Conservation (phyloP, 805 yeast genomes). For the Tetrapisispora fleetii region DNA sequence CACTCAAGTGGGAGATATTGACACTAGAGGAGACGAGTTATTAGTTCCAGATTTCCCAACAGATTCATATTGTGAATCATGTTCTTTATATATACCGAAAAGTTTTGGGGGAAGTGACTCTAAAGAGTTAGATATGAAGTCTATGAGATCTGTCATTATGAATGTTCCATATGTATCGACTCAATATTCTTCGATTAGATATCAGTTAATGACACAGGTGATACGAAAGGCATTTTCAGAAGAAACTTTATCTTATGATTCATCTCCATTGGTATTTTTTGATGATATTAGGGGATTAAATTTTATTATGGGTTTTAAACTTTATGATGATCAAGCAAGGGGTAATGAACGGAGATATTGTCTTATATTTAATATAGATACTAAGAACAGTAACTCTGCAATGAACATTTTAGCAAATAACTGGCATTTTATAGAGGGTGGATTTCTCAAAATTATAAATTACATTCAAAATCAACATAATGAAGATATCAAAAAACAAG, state of each 20-base stretch:
- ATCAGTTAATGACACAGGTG: constrained; percentile 46
- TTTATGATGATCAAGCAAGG: constrained; percentile 55
- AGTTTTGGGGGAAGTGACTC: neutral
- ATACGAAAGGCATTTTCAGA: constrained; percentile 58
- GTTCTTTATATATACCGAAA: constrained; percentile 45
- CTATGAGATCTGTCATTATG: constrained; percentile 26
- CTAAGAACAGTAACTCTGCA: constrained; percentile 32
- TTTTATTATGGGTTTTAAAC: constrained; percentile 48
- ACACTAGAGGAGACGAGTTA: constrained; percentile 18
- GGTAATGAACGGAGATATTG: constrained; percentile 67
- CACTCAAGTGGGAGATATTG: constrained; percentile 36
- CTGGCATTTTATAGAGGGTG: constrained; percentile 43
- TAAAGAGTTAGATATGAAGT: constrained; percentile 12
- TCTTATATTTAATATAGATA: constrained; percentile 46
- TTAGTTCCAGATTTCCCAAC: constrained; percentile 35
- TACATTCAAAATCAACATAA: constrained; percentile 29
- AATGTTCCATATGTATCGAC: constrained; percentile 38
- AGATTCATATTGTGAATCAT: constrained; percentile 49
- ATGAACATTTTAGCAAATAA: constrained; percentile 34
- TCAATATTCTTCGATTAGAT: constrained; percentile 49
- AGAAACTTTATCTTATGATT: constrained; percentile 50
- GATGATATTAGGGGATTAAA: constrained; percentile 54
- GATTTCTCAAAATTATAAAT: constrained; percentile 32
- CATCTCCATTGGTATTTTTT: constrained; percentile 54
- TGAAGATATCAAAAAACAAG: constrained; percentile 19